Base-by-base conservation (phyloP, 306 rosid species). In the Pterocarpus macrocarpus region DNA sequence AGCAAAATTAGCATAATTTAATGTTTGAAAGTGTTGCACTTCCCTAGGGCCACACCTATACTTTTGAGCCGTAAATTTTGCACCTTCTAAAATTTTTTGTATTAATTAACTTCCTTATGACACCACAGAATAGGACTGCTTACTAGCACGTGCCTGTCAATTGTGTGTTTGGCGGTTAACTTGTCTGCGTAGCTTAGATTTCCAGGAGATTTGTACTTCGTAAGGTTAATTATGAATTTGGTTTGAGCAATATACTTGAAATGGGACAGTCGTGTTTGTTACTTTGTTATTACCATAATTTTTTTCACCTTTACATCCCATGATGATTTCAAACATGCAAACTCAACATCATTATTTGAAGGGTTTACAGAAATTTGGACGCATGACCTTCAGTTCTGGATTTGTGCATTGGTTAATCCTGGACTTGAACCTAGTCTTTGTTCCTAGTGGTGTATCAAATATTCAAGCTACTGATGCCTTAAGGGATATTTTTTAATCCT, bases 221-320 rank as follows among this genome's bases (percentile, higher is more conserved):
- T 41, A 72, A 44, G 7, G 49, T 83, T 71, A 34, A 61, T 50
- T 77, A 67, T 78, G 70, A 49, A 44, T 72, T 76, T 38, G 30
- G 77, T 76, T 7, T 43, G 59, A 35, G 9, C 13, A 22, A 32
- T 59, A 12, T 44, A 63, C 28, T 63, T 76, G 16, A 75, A 53
- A 32, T 44, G 57, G 45, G 33, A 44, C 41, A 57, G 58, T 43
- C 15, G 22, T 76, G 64, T 32, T 75, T 62, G 28, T 45, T 45
- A 30, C 41, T 17, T 44, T 41, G 55, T 7, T 28, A 32, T 33
- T 63, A 49, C 58, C 5, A 14, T 32, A 12, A 44, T 7, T 33
- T 59, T 72, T 71, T 30, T 53, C 6, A 66, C 53, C 41, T 55
- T 43, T 43, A 34, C 34, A 59, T 63, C 62, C 56, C 55, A 4